phyloP scores from a whole-genome alignment of 768 basidiomycete genomes.

The Gautieria morchelliformis region DNA sequence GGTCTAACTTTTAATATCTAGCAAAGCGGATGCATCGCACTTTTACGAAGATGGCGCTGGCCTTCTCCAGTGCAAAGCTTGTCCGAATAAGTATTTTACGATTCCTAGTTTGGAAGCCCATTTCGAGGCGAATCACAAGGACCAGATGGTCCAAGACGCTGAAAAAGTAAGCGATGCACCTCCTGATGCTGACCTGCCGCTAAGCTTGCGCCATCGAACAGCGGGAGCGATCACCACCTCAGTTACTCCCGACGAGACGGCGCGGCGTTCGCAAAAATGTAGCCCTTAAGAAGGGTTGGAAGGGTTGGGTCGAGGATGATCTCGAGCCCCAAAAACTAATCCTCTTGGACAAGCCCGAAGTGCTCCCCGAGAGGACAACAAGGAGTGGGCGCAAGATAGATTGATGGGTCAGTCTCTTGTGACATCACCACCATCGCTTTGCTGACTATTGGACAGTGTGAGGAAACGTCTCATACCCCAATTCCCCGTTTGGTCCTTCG shows the following conservation, averaged over 20 bases:
- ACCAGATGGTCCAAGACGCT: too few relatives aligned
- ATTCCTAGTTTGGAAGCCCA: too few relatives aligned
- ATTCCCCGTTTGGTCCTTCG: background rate
- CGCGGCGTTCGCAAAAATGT: constrained; percentile 53
- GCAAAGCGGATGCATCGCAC: too few relatives aligned
- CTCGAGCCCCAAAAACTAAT: constrained; percentile 69
- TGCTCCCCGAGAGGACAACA: constrained; percentile 67
- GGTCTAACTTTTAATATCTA: too few relatives aligned
- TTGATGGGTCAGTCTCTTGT: background rate
- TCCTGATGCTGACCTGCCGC: too few relatives aligned
- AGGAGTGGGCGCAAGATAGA: constrained; percentile 42
- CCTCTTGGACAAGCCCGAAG: constrained; percentile 64
- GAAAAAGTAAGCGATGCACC: too few relatives aligned
- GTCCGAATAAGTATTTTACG: too few relatives aligned
- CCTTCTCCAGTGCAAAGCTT: too few relatives aligned
- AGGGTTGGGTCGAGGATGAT: constrained; percentile 70
- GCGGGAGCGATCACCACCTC: background rate
- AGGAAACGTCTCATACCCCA: background rate
- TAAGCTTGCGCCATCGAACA: background rate
- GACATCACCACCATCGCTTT: background rate
- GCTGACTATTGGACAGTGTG: background rate
- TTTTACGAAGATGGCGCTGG: too few relatives aligned
- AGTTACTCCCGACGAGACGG: constrained; percentile 10
- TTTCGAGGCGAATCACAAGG: too few relatives aligned
- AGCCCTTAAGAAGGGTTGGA: constrained; percentile 73